phyloP scores from a whole-genome alignment of 2,329 filamentous ascomycete species.

The Hypoxylon sp. region DNA sequence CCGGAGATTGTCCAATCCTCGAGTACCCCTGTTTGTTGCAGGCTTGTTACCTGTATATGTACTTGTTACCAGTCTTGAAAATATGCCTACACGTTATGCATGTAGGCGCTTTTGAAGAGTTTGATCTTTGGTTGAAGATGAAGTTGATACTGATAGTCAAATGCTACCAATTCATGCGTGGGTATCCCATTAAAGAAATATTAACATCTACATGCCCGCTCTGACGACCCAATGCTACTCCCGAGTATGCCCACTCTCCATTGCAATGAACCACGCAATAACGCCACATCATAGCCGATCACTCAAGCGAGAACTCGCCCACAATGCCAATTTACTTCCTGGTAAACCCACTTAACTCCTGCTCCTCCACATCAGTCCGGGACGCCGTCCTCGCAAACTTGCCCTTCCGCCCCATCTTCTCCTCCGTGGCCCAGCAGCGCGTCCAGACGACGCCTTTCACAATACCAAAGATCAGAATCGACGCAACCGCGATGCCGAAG shows the following conservation, averaged over 20 bases:
- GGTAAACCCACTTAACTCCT: conserved; percentile 13
- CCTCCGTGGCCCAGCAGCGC: conserved; percentile 57
- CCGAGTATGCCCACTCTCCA: not conserved
- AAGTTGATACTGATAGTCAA: not conserved
- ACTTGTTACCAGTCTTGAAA: not conserved
- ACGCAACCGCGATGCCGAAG: conserved; percentile 64
- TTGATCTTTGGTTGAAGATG: not conserved
- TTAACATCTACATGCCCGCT: not conserved
- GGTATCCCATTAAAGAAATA: conserved; percentile 12
- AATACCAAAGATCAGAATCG: conserved; percentile 61
- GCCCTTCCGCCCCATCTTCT: conserved; percentile 47
- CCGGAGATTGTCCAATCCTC: conserved; percentile 24
- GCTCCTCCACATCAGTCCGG: conserved; percentile 4
- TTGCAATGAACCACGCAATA: not conserved
- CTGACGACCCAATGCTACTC: conserved; percentile 3
- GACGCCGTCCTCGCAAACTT: conserved; percentile 41
- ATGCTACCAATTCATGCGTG: not conserved
- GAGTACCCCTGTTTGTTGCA: conserved; percentile 1
- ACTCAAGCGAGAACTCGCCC: not conserved
- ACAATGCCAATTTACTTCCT: conserved; percentile 14
- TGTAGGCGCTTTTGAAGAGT: not conserved
- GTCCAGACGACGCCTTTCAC: conserved; percentile 60
- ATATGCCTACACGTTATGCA: not conserved
- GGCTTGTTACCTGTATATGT: not conserved
- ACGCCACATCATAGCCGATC: not conserved